These are phyloP conservation scores for Protomyces arabidopsidicola DNA, from an alignment of 1,139 yeast genomes.

Conservation along the genomic window DNA sequence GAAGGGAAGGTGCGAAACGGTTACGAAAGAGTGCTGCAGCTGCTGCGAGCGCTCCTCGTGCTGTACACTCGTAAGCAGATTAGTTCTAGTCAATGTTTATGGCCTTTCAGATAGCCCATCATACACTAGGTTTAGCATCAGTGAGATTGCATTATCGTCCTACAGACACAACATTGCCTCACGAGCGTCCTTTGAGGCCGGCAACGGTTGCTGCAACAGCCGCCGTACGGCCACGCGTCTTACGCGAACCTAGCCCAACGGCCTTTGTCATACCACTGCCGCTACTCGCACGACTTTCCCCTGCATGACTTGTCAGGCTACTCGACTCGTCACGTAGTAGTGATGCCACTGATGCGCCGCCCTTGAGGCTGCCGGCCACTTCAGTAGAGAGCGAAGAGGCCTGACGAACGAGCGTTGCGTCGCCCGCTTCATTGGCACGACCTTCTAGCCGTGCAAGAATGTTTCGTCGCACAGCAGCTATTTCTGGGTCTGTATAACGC, in stretches of 20 bases:
- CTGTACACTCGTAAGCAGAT: too few relatives aligned
- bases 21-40: conserved; percentile 1
- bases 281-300: neutral
- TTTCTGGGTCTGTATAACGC: neutral
- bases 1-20: conserved; percentile 18
- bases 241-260: neutral
- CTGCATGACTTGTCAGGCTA: neutral
- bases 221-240: neutral
- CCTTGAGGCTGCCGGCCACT: neutral
- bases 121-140: too few relatives aligned
- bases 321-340: neutral
- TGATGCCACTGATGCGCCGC: neutral
- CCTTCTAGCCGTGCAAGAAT: neutral
- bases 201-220: neutral
- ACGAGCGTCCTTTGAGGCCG: neutral
- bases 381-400: neutral
- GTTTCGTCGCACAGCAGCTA: neutral
- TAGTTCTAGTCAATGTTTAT: too few relatives aligned
- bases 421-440: neutral
- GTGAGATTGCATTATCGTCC: too few relatives aligned
- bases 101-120: too few relatives aligned
- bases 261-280: neutral
- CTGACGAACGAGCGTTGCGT: neutral
- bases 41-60: neutral
- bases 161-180: too few relatives aligned